These are phyloP conservation scores for Sporisorium iseilematis-ciliati DNA, from an alignment of 1,284 basidiomycete species.

Conservation along the genomic window DNA sequence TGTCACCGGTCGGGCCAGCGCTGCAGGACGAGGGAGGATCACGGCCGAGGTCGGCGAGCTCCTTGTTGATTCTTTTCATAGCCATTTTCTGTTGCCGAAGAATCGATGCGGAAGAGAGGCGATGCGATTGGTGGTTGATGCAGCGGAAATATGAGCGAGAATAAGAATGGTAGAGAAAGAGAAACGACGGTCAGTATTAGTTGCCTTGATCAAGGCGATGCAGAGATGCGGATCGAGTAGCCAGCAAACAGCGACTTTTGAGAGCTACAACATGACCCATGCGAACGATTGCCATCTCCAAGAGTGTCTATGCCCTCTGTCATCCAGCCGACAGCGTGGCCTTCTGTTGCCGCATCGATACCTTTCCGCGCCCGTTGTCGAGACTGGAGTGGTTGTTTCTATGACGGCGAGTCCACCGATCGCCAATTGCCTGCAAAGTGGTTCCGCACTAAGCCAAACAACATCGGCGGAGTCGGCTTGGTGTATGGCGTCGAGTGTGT, in stretches of 20 bases:
- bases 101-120: not conserved
- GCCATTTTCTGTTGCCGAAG: constrained; percentile 57
- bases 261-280: not conserved
- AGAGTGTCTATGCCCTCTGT: not conserved
- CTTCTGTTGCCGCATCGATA: not conserved
- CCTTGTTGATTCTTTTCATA: constrained; percentile 70
- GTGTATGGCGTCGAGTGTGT: not conserved
- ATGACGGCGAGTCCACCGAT: too few species aligned
- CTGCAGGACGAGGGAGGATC: constrained; percentile 69
- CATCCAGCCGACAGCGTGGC: not conserved
- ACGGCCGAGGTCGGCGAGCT: constrained; percentile 68
- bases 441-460: not conserved
- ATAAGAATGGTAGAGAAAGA: not conserved
- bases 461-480: not conserved
- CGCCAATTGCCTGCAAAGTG: too few species aligned
- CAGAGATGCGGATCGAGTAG: not conserved
- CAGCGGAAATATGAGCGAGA: not conserved
- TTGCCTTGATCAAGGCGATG: not conserved
- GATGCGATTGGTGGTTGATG: not conserved
- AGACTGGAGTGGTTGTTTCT: not conserved
- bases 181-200: not conserved
- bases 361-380: not conserved
- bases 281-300: not conserved
- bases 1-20: constrained; percentile 69
- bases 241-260: not conserved